Evolutionary conservation across 768 basidiomycete genomes (phyloP).

Genomic region (Macrolepiota albuminosa): DNA sequence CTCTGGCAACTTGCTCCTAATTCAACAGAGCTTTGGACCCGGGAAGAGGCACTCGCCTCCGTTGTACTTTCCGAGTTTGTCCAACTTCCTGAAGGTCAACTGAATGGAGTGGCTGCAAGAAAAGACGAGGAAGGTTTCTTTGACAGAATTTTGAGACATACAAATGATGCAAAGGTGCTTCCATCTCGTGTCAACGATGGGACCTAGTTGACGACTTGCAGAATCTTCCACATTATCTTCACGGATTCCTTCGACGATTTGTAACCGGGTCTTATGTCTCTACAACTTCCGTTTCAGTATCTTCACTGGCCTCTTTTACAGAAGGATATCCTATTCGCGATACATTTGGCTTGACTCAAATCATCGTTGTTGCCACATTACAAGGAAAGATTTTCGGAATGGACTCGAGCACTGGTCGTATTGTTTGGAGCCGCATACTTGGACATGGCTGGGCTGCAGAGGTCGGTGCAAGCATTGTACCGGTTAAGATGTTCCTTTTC

Average conservation of each 20-base stretch:
- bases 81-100: slow-evolving; percentile 63
- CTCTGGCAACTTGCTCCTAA: slow-evolving; percentile 55
- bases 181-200: background rate
- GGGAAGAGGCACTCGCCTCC: slow-evolving; percentile 75
- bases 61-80: slow-evolving; percentile 65
- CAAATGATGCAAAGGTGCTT: slow-evolving; percentile 52
- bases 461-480: slow-evolving; percentile 51
- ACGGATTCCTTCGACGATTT: slow-evolving; percentile 67
- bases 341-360: slow-evolving; percentile 81
- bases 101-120: slow-evolving; percentile 23
- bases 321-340: slow-evolving; percentile 48
- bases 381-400: slow-evolving; percentile 78
- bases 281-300: slow-evolving; percentile 28
- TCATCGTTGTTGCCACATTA: slow-evolving; percentile 68
- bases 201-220: slow-evolving; percentile 33
- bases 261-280: slow-evolving; percentile 62
- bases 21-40: slow-evolving; percentile 54
- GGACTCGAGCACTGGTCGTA: slow-evolving; percentile 71
- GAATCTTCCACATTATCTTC: slow-evolving; percentile 68
- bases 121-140: slow-evolving; percentile 47
- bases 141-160: slow-evolving; percentile 49
- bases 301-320: background rate
- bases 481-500: slow-evolving; percentile 57
- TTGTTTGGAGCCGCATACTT: slow-evolving; percentile 78
- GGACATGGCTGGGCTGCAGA: slow-evolving; percentile 64